Evolutionary conservation across 345 rosid genomes (phyloP).

Genomic region (Arabidopsis thaliana): TAIR10.1 NC_003070.9:3247501-3248000

Average conservation of each 20-base stretch:
- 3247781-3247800: neutral
- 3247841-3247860: neutral
- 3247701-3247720: neutral
- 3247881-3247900: neutral
- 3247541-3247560: no score
- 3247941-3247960: slow-evolving; percentile 7
- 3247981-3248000: slow-evolving; percentile 7
- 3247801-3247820: no score
- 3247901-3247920: slow-evolving; percentile 10
- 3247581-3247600: neutral
- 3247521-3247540: no score
- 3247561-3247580: no score
- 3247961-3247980: no score
- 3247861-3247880: neutral
- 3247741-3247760: neutral
- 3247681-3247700: neutral
- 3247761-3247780: neutral
- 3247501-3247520: no score
- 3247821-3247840: no score
- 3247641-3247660: neutral
- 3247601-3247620: neutral
- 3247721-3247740: neutral
- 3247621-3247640: slow-evolving; percentile 10
- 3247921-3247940: slow-evolving; percentile 28
- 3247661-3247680: neutral